Conservation (phyloP, 306 rosid genomes). For the Leucaena leucocephala region DNA sequence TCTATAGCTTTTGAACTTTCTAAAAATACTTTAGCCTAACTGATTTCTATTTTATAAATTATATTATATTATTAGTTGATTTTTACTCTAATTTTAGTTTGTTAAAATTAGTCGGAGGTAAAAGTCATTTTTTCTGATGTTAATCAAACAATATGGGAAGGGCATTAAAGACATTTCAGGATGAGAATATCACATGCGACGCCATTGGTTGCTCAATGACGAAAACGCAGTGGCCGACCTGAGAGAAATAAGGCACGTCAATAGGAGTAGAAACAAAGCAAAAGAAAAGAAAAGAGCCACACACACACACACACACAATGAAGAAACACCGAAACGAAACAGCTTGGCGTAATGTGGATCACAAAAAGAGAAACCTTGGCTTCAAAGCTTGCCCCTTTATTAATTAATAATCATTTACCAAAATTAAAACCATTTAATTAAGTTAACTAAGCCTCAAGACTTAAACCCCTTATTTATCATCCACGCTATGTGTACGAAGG, state of each 20-base stretch:
- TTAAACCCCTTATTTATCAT: background rate
- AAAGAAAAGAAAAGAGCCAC: background rate
- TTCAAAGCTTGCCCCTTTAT: conserved; percentile 35
- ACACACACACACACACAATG: no score
- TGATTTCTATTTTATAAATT: no score
- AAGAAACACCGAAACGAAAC: no score
- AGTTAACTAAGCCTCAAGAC: conserved; percentile 42
- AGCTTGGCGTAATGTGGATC: background rate
- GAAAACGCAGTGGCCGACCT: conserved; percentile 44
- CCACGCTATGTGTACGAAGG: background rate
- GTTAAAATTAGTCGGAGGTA: no score
- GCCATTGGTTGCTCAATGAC: background rate
- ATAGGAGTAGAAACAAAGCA: conserved; percentile 61
- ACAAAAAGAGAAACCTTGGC: conserved; percentile 34
- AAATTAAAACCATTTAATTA: background rate
- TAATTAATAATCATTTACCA: background rate
- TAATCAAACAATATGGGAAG: background rate
- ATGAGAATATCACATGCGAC: conserved; percentile 3
- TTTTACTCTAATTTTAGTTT: no score
- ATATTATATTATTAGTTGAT: no score
- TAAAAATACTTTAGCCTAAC: no score
- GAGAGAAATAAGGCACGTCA: conserved; percentile 58
- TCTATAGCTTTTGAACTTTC: no score
- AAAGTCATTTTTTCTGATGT: no score
- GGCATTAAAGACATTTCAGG: conserved; percentile 37